Evolutionary conservation across 352 stramenopile genomes (phyloP), one percentile per base, ranked within the genome.

Genomic region (Phytophthora syringae): DNA sequence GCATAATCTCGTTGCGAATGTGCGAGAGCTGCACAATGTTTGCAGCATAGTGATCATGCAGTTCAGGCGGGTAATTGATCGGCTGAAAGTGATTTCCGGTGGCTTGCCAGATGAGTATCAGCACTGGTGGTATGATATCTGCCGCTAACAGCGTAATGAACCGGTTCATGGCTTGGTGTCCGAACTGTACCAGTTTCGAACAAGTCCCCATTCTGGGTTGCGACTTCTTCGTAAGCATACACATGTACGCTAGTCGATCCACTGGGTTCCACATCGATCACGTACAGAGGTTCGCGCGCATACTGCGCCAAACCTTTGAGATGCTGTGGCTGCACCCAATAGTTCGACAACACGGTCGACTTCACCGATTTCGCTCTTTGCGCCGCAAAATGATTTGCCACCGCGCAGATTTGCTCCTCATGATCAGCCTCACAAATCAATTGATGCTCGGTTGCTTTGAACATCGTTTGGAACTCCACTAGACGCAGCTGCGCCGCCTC

Each of bases 71-170:
- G 11, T 63, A 53, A 5, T 4, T 21, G 3, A 50, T 22, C n/a
- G 30, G 20, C 20, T 63, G 44, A 20, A 63, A 63, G 12, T 63
- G 54, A 22, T 63, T 54, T 1, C 32, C 54, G 0, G 13, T 18
- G 1, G 3, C 15, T 7, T 15, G 40, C 32, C 44, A 47, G 15
- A 16, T 16, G 1, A 63, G 34, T 2, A 63, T 28, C 54, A 63
- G 2, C 12, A 28, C 21, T 9, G 32, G 7, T 3, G 44, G 54
- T 15, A 30, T 4, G 2, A 53, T 54, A 6, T 32, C 44, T 0
- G 20, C 28, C 3, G 3, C 54, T 5, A 42, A 16, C 0, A 49
- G 12, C 0, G 54, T 43, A 12, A 49, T 15, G 1, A 50, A 10
- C 32, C 54, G 22, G 1, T 22, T 0, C 16, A 43, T 22, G 0